Conservation (phyloP, 2,329 filamentous ascomycete species). For the Zasmidium cellare region DNA sequence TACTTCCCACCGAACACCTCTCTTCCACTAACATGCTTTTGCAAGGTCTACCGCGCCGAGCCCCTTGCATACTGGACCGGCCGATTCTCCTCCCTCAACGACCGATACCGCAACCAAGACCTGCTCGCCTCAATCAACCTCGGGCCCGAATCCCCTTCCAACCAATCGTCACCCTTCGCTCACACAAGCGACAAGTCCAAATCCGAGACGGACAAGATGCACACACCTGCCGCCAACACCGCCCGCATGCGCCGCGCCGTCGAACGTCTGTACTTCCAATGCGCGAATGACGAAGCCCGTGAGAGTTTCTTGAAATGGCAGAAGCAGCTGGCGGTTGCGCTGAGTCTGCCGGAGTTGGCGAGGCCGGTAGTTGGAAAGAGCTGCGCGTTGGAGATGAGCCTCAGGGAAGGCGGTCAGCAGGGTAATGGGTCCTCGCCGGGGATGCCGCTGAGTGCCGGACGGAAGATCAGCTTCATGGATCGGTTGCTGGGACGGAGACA, state of each 20-base stretch:
- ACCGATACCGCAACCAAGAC: slow-evolving; percentile 54
- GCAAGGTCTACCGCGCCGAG: slow-evolving; percentile 26
- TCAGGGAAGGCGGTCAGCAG: slow-evolving; percentile 11
- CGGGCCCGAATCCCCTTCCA: slow-evolving; percentile 44
- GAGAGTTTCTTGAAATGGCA: slow-evolving; percentile 34
- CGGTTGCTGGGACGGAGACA: slow-evolving; percentile 33
- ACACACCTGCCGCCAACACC: slow-evolving; percentile 29
- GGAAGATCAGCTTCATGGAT: slow-evolving; percentile 36
- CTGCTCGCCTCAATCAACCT: slow-evolving; percentile 39
- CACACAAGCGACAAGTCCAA: slow-evolving; percentile 9
- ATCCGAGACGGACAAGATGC: slow-evolving; percentile 29
- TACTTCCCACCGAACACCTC: not conserved
- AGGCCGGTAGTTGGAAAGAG: slow-evolving; percentile 18
- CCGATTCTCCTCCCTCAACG: slow-evolving; percentile 59
- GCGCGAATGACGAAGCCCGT: slow-evolving; percentile 30
- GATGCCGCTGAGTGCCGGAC: slow-evolving; percentile 16
- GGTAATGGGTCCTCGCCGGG: slow-evolving; percentile 5
- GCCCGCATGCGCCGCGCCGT: slow-evolving; percentile 32
- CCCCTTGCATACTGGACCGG: slow-evolving; percentile 62
- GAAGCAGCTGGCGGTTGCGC: slow-evolving; percentile 24
- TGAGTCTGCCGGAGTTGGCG: slow-evolving; percentile 25
- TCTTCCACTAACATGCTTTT: not conserved
- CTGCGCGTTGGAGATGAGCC: slow-evolving; percentile 23
- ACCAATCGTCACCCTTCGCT: not conserved
- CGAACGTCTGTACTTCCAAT: slow-evolving; percentile 28